Base-by-base conservation (phyloP, 208 protist species). In the Trypanosoma congolense region DNA sequence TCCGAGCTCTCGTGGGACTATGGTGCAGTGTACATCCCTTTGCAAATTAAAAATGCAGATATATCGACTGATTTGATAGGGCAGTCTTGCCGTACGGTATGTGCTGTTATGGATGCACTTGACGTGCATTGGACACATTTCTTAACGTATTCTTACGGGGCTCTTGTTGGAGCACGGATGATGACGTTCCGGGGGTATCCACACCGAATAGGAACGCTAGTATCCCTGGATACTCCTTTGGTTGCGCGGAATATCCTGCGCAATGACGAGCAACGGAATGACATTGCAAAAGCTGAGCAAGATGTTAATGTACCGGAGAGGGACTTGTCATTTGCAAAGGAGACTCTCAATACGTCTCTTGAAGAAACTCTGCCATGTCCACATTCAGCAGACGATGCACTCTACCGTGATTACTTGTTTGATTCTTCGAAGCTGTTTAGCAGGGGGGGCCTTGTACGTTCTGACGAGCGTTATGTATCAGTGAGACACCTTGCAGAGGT, bases 91-190 rank as follows among this genome's bases (percentile, higher is more conserved):
- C 73, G 65, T 30, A 74, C 79, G 28, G 75, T 94, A 6, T 70
- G 58, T 57, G 81, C 78, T 2, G 82, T 90, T 30, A 61, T 94
- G 52, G 83, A 91, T 60, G 81, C 64, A n/a, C 57, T 94, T 29
- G 76, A 84, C 48, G 71, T 94, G 45, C 80, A 69, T 26, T 91
- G 87, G 82, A 81, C 73, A 16, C 77, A 91, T 57, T 69, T 90
- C 24, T 65, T 94, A 18, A 70, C 75, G 44, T 72, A 91, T 57
- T 82, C 74, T 9, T 88, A 87, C 52, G 87, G 87, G 10, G 74
- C 72, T 2, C 67, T 94, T 18, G 83, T 90, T 19, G 87, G 81
- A 2, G 83, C 79, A 8, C 70, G 77, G 25, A 87, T 94, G 80
- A 73, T 77, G 10, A 56, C 81, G 14, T 87, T 71, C 0, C 48